Percentiles rank a stretch among this genome's conserved stretches.
These are phyloP conservation scores for Ophiognomonia clavigignenti-juglandacearum DNA, from an alignment of 2,329 filamentous ascomycete genomes.

Conservation along the genomic window DNA sequence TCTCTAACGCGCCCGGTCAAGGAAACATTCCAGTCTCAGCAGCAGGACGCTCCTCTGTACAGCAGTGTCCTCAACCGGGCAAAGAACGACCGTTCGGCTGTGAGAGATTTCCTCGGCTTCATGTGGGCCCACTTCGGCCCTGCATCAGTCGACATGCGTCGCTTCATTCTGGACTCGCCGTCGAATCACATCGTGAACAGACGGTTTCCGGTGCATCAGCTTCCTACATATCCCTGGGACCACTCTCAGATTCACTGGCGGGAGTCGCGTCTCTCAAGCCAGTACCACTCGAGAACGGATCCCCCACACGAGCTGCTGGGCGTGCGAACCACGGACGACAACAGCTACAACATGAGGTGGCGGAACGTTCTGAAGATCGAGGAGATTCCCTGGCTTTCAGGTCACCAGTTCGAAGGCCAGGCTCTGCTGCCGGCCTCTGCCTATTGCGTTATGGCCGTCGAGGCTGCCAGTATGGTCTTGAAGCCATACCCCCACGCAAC, in stretches of 20 bases:
- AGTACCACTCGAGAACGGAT: slow-evolving; percentile 32
- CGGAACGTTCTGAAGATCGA: slow-evolving; percentile 34
- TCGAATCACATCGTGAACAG: slow-evolving; percentile 17
- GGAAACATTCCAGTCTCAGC: slow-evolving; percentile 27
- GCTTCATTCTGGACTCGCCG: slow-evolving; percentile 21
- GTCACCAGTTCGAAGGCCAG: slow-evolving; percentile 39
- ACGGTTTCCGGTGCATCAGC: slow-evolving; percentile 16
- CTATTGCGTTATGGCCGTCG: slow-evolving; percentile 42
- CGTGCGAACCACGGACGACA: slow-evolving; percentile 32
- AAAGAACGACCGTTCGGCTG: slow-evolving; percentile 24
- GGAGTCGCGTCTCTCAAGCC: slow-evolving; percentile 35
- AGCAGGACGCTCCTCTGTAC: slow-evolving; percentile 23
- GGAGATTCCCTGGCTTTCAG: slow-evolving; percentile 34
- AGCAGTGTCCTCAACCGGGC: slow-evolving; percentile 26
- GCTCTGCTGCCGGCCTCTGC: slow-evolving; percentile 41
- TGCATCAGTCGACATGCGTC: slow-evolving; percentile 16
- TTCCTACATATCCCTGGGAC: slow-evolving; percentile 45
- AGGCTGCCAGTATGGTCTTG: slow-evolving; percentile 31
- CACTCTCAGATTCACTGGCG: slow-evolving; percentile 37
- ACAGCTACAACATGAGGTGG: slow-evolving; percentile 32
- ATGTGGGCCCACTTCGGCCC: slow-evolving; percentile 28
- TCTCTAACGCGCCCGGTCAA: slow-evolving; percentile 35
- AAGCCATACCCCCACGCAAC: slow-evolving; percentile 14
- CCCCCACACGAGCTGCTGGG: slow-evolving; percentile 33
- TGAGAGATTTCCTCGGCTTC: slow-evolving; percentile 29